These are phyloP conservation scores for Logfia minima DNA, from an alignment of 129 eudicot genomes.

Conservation along the genomic window DNA sequence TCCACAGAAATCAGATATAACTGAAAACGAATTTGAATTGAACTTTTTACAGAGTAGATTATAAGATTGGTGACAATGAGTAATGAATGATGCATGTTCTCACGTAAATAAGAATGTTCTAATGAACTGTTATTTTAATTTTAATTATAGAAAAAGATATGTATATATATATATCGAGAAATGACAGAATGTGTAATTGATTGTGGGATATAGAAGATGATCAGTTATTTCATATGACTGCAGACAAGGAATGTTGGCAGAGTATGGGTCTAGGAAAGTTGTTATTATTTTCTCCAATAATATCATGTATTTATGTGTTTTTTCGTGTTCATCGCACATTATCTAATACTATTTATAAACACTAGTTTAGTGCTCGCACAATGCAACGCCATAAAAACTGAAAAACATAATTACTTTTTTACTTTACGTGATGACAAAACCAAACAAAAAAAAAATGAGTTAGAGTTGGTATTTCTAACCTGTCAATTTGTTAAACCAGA, in stretches of 20 bases:
- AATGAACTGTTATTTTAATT: not conserved
- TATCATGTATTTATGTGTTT: not conserved
- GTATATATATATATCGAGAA: not conserved
- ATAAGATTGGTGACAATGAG: not conserved
- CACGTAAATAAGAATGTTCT: not conserved
- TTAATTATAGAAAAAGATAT: not conserved
- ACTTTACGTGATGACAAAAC: too few species aligned
- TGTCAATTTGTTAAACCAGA: too few species aligned
- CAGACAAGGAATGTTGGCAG: not conserved
- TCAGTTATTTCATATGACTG: not conserved
- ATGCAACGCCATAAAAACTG: too few species aligned
- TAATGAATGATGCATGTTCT: slow-evolving; percentile 6
- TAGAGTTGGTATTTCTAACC: too few species aligned
- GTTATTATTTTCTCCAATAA: not conserved
- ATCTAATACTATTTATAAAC: too few species aligned
- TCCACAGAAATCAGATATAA: not conserved
- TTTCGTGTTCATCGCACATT: too few species aligned
- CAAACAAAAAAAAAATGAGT: too few species aligned
- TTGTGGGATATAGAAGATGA: not conserved
- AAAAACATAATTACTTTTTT: too few species aligned
- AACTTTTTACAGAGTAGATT: not conserved
- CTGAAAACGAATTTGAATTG: too few species aligned
- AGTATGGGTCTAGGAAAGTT: not conserved
- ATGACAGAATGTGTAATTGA: not conserved
- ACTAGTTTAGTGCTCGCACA: too few species aligned